These are phyloP conservation scores for Lachnellula hyalina DNA, from an alignment of 2,329 filamentous ascomycete species.

Conservation along the genomic window DNA sequence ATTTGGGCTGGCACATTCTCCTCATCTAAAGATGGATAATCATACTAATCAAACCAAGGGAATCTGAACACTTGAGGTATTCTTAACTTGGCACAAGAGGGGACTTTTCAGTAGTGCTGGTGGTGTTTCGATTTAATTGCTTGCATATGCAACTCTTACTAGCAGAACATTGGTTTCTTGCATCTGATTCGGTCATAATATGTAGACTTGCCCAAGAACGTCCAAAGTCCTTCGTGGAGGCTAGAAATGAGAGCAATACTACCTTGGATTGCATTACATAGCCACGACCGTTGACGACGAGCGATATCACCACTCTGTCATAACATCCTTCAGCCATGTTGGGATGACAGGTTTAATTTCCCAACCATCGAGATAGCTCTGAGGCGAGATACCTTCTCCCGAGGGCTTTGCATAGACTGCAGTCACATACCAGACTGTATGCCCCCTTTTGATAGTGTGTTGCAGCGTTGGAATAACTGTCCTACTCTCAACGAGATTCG, in stretches of 20 bases:
- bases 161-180: background rate
- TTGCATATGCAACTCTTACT: background rate
- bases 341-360: constrained; percentile 52
- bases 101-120: no score
- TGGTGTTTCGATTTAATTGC: background rate
- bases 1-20: background rate
- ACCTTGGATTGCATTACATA: background rate
- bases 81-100: no score
- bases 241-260: background rate
- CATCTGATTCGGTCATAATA: background rate
- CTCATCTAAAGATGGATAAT: no score
- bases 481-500: constrained; percentile 67
- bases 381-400: constrained; percentile 45
- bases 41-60: background rate
- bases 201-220: background rate
- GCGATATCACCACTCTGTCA: constrained; percentile 4
- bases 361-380: constrained; percentile 57
- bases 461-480: constrained; percentile 68
- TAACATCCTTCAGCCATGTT: constrained; percentile 47
- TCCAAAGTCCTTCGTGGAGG: background rate
- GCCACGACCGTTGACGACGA: background rate
- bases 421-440: constrained; percentile 61
- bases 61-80: background rate
- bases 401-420: constrained; percentile 66
- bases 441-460: constrained; percentile 51